Base-by-base conservation (phyloP, 768 basidiomycete species). In the Leccinum arenicola region DNA sequence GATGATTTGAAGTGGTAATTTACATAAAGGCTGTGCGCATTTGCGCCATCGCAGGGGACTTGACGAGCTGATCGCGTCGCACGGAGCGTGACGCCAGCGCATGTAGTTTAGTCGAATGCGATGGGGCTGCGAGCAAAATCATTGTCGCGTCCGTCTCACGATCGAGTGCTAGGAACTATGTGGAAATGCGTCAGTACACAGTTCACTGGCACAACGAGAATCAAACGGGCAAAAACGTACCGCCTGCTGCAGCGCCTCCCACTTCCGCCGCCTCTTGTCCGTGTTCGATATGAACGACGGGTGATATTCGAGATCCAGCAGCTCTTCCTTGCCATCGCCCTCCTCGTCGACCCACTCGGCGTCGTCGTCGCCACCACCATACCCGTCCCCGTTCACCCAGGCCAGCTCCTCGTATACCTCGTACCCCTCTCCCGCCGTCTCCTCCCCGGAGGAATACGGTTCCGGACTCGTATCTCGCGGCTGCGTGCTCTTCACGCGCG, bases 401-500 rank as follows among this genome's bases (percentile, higher is more conserved):
- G 68, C 74, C 5, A 76, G 75, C 31, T 80, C 79, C 45, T 78
- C 79, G 15, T 70, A 68, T 15, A 71, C 73, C 8, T 75, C 75
- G 57, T 73, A 76, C 17, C 75, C 82, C 66, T 90, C 90, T 0
- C 88, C 90, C 1, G 89, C 88, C 1, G 87, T 91, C 71, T 90
- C 89, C 68, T 92, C 90, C 1, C 89, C 89, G 17, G 83, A 86
- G 1, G 86, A 85, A 10, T 85, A 87, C 49, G 83, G 80, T 74
- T 91, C 90, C 0, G 88, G 89, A 61, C 86, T 90, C 10, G 89
- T 91, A 63, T 92, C 90, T 43, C 89, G 76, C 7, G 90, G 89
- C 65, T 91, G 89, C 0, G 90, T 93, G 64, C 89, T 91, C 65
- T 91, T 87, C 17, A 92, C 90, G 12, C 90, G 79, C 10, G 88